Base-by-base conservation (phyloP, 306 rosid genomes). In the Castanea crenata region DNA sequence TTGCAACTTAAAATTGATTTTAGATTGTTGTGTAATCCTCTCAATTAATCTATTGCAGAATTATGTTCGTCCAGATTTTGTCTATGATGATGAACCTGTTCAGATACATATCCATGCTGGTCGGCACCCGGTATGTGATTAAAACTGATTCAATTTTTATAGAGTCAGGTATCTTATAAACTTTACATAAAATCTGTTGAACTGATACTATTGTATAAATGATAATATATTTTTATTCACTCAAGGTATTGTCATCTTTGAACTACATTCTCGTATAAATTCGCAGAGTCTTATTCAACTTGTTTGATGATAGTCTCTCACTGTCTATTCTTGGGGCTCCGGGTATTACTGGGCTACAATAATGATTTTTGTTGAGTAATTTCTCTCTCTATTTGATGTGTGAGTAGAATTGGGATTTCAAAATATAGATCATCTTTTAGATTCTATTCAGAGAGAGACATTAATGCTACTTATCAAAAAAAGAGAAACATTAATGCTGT, bases 101-200 rank as follows among this genome's bases (percentile, higher is more conserved):
- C 99, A 92, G 83, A 91, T 95, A 78, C 89, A 85, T 71, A 84
- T 95, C 72, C 75, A 73, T 76, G 90, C 87, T 83, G 99, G 97
- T 73, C 94, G 92, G 81, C 99, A 95, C 79, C 99, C 97, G 85
- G 99, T 95, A 89, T 77, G 84, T 65, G 71, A 78, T 76, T 46
- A 75, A 69, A 32, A 57, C 69, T 82, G 55, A n/a, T 19, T 69
- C 49, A 78, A 25, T 73, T 80, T 58, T 64, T 16, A 1, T 15
- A 12, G 19, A 62, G 18, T 62, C 10, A 6, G 8, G 11, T 63
- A 63, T 63, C 20, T 31, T 32, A 65, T 65, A 14, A 11, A 31
- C 19, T 65, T 1, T 10, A 31, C 3, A 34, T 18, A 0, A 49
- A 68, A 38, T 68, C 52, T 68, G 51, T 35, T 67, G 25, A 35